phyloP scores from a whole-genome alignment of 306 rosid genomes.

The Gastrolobium villosum region DNA sequence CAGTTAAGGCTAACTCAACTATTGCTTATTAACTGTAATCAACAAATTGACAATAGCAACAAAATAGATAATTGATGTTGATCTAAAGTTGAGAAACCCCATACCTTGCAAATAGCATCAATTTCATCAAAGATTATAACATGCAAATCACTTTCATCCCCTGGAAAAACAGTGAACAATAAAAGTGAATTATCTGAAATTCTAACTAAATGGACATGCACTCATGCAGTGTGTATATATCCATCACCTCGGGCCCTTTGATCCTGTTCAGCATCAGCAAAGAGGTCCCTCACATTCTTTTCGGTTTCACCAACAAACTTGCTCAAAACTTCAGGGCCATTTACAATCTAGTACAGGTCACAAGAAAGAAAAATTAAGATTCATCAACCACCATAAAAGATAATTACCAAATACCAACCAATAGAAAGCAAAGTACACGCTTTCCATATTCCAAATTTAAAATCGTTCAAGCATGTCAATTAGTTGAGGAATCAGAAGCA shows the following conservation, averaged over 20 bases:
- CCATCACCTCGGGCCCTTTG: constrained; percentile 82
- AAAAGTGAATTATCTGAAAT: constrained; percentile 49
- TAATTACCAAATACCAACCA: constrained; percentile 39
- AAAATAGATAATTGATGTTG: constrained; percentile 17
- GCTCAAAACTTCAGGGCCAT: constrained; percentile 98
- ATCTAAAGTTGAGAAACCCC: constrained; percentile 48
- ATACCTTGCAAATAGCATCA: constrained; percentile 99
- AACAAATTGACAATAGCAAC: constrained; percentile 40
- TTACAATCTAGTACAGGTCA: constrained; percentile 73
- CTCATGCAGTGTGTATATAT: constrained; percentile 39
- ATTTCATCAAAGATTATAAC: constrained; percentile 98
- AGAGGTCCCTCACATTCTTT: constrained; percentile 96
- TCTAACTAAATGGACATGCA: constrained; percentile 33
- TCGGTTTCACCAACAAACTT: constrained; percentile 99
- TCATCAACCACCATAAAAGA: constrained; percentile 37
- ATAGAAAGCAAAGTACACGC: constrained; percentile 42
- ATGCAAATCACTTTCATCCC: constrained; percentile 97
- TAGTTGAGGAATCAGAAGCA: constrained; percentile 35
- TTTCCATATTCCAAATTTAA: constrained; percentile 33
- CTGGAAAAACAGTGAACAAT: constrained; percentile 59
- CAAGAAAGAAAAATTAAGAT: constrained; percentile 42
- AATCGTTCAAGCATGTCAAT: constrained; percentile 43
- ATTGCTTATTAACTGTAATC: constrained; percentile 24
- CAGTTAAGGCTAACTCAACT: constrained; percentile 29
- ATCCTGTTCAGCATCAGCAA: constrained; percentile 99